Evolutionary conservation across 306 rosid species (phyloP).

Genomic region (Oxytropis ochrocephala): DNA sequence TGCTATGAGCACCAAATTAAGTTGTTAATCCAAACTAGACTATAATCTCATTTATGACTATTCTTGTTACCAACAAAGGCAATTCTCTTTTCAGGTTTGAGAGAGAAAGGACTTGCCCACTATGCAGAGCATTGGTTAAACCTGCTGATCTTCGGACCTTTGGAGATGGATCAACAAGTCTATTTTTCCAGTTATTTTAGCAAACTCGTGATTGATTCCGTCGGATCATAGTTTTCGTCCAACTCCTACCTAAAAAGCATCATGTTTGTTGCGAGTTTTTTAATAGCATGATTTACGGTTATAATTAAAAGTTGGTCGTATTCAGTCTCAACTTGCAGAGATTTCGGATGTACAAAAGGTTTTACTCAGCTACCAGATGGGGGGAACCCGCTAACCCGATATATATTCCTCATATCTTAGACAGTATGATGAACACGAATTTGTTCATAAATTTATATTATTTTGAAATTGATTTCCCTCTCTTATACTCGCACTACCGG

Average conservation of each 20-base stretch:
- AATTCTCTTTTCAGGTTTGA: conserved; percentile 66
- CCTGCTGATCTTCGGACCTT: conserved; percentile 70
- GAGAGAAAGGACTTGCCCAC: conserved; percentile 92
- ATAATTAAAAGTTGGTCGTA: conserved; percentile 3
- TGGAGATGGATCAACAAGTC: conserved; percentile 87
- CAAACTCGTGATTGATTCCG: conserved; percentile 9
- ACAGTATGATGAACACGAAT: neutral
- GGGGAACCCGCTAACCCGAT: conserved; percentile 14
- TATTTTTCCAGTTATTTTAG: conserved; percentile 69
- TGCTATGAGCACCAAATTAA: too few relatives aligned
- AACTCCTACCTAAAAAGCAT: conserved; percentile 8
- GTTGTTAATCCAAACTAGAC: too few relatives aligned
- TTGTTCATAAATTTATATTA: conserved; percentile 18
- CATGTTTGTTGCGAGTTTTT: conserved; percentile 10
- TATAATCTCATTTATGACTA: neutral
- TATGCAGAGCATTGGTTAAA: conserved; percentile 84
- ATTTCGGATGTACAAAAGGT: conserved; percentile 8
- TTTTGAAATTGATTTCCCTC: conserved; percentile 1
- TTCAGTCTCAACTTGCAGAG: neutral
- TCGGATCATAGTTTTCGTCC: conserved; percentile 18
- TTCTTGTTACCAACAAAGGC: conserved; percentile 2
- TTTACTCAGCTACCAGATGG: neutral
- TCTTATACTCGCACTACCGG: too few relatives aligned
- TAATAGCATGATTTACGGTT: neutral
- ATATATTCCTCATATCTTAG: conserved; percentile 4